phyloP scores from a whole-genome alignment of 495 filamentous ascomycete species.

The Daldinia bambusicola region DNA sequence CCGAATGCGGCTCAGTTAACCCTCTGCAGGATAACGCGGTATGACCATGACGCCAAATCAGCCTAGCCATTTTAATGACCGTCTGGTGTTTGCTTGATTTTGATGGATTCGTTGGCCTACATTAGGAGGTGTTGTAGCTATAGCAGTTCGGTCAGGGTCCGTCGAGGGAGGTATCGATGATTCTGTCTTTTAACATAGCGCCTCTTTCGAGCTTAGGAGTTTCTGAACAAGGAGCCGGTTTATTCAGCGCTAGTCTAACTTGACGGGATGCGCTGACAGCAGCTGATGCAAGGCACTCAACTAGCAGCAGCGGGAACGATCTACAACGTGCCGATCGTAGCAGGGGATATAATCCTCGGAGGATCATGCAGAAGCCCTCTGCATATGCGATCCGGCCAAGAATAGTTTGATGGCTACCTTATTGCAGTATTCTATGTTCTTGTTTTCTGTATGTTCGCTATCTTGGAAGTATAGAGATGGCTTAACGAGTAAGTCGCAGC shows the following conservation, averaged over 20 bases:
- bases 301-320: constrained; percentile 25
- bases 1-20: neutral
- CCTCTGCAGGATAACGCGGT: neutral
- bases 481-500: constrained; percentile 2
- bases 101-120: neutral
- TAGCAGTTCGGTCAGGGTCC: neutral
- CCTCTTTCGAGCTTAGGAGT: neutral
- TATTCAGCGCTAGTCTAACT: neutral
- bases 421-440: neutral
- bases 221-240: neutral
- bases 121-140: neutral
- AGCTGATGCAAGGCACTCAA: constrained; percentile 20
- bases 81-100: neutral
- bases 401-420: neutral
- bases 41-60: neutral
- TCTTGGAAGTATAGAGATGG: no score
- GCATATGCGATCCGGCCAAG: neutral
- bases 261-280: neutral
- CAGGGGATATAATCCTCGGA: constrained; percentile 12
- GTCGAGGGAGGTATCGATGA: neutral
- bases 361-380: constrained; percentile 19
- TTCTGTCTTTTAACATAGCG: neutral
- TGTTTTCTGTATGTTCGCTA: neutral
- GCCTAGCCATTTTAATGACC: constrained; percentile 1
- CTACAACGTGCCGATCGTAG: constrained; percentile 21